Evolutionary conservation across 2,329 filamentous ascomycete species (phyloP), one percentile per base, ranked within the genome.

Genomic region (Botrytis deweyae): DNA sequence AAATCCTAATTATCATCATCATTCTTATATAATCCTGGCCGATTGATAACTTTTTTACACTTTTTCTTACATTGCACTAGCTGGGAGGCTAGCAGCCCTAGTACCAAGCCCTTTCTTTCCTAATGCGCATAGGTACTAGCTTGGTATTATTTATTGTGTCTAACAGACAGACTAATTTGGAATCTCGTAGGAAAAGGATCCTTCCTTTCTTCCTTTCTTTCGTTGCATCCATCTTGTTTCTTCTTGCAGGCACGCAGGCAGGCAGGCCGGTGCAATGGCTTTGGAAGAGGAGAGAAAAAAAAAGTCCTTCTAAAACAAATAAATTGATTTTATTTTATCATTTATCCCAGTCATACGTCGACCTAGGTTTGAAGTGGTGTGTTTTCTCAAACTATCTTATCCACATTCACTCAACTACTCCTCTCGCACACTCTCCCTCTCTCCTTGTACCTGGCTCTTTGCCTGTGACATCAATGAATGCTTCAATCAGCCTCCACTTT

Each of bases 401-500:
- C 59, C 59, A 62, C 59, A 62, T 62, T 62, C 59, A 63, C 38
- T 42, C 61, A 67, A 55, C 46, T 38, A 38, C 65, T 42, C 46
- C 22, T 40, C 42, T 6, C 52, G 16, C 52, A 29, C 40, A 7
- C 49, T 9, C 22, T 25, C 22, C 44, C 65, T 40, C 33, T 29
- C 66, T 69, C 49, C 59, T 73, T 62, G 49, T 58, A 58, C 55
- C 67, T 70, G 67, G 67, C 67, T 70, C 66, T 38, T 29, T 70
- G 67, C 38, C 67, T 74, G 72, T 74, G 68, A 74, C 72, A 74
- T 74, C 72, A 74, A 66, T 66, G 59, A 62, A 40, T 62, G 59
- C 65, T 67, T 74, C 58, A 44, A 69, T 62, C 64, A 62, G 64
- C 72, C 65, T 73, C 65, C 64, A 70, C 64, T 52, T 61, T 36